Evolutionary conservation across 495 filamentous ascomycete species (phyloP).

Genomic region (Podospora conica): DNA sequence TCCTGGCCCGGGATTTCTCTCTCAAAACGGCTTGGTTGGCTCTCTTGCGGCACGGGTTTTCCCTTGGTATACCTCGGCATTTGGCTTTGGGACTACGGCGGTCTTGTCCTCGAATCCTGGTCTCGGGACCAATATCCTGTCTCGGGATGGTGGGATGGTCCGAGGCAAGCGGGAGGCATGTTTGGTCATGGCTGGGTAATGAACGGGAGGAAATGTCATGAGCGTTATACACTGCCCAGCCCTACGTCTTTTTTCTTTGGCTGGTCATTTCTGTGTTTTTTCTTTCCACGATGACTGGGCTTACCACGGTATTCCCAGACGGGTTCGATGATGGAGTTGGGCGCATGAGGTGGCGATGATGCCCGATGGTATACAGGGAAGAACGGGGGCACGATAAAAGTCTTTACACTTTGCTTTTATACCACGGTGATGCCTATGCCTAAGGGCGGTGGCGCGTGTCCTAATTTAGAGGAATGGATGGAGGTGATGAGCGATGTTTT

Average conservation of each 20-base stretch:
- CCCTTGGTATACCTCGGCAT: conserved; percentile 8
- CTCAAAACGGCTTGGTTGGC: neutral
- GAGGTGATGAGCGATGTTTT: neutral
- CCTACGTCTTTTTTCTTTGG: neutral
- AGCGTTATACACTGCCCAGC: neutral
- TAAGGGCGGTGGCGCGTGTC: neutral
- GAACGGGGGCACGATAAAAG: conserved; percentile 3
- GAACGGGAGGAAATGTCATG: neutral
- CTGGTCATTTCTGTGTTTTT: neutral
- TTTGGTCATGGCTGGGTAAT: neutral
- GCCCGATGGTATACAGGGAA: conserved; percentile 10
- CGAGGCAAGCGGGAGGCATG: neutral
- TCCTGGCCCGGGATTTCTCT: neutral
- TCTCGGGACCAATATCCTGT: neutral
- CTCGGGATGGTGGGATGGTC: neutral
- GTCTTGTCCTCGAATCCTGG: neutral
- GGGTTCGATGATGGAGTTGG: conserved; percentile 10
- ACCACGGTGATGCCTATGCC: neutral
- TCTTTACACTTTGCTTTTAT: neutral
- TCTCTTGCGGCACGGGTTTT: neutral
- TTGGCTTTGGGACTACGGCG: neutral
- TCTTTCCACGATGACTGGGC: neutral
- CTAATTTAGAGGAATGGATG: neutral
- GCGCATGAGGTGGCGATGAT: neutral
- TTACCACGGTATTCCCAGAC: neutral